These are phyloP conservation scores for Schizosaccharomyces versatilis DNA, from an alignment of 1,139 yeast genomes.

Conservation along the genomic window DNA sequence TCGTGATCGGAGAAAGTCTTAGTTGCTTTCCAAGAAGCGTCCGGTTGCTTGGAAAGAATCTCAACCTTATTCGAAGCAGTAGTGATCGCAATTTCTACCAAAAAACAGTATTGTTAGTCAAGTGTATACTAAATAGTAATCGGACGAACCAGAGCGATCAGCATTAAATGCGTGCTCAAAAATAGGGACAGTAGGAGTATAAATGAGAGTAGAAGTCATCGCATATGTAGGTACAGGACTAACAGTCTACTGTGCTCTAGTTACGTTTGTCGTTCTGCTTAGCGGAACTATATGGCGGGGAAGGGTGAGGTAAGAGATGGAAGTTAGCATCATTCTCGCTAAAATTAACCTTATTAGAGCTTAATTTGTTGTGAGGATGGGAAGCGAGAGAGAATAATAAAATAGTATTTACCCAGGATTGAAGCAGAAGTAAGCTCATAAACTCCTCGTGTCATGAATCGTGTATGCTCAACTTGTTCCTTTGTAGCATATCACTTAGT, in stretches of 20 bases:
- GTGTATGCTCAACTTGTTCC: too few relatives aligned
- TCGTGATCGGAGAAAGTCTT: constrained; percentile 31
- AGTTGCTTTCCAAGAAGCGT: not conserved
- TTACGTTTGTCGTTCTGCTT: too few relatives aligned
- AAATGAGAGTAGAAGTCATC: not conserved
- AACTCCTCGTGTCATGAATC: too few relatives aligned
- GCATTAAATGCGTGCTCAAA: not conserved
- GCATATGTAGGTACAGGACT: not conserved
- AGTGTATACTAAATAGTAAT: not conserved
- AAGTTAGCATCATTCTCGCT: too few relatives aligned
- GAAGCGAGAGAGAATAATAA: too few relatives aligned
- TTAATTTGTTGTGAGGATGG: too few relatives aligned
- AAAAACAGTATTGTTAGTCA: not conserved
- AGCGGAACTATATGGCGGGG: too few relatives aligned
- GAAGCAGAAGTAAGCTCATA: too few relatives aligned
- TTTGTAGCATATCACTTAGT: too few relatives aligned
- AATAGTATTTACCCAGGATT: too few relatives aligned
- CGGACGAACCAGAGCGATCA: not conserved
- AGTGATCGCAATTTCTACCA: not conserved
- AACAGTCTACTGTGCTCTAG: not conserved
- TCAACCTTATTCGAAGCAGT: not conserved
- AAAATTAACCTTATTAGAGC: too few relatives aligned
- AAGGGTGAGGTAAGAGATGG: too few relatives aligned
- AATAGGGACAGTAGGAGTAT: not conserved
- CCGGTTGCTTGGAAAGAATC: not conserved